Evolutionary conservation across 2,329 filamentous ascomycete species (phyloP).

Genomic region (Pyrenophora teres): DNA sequence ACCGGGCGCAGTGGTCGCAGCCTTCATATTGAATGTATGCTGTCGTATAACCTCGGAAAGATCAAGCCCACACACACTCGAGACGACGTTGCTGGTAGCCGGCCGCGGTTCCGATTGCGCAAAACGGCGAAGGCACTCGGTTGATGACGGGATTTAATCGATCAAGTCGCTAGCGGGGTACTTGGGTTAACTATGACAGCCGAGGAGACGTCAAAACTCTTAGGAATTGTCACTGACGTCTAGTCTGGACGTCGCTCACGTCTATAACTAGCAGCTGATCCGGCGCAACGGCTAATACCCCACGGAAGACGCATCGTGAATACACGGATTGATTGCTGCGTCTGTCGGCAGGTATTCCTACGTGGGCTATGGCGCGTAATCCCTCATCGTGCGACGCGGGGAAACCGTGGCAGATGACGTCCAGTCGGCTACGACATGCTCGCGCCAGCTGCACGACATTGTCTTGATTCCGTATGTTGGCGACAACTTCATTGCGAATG

Average conservation of each 20-base stretch:
- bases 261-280: conserved; percentile 21
- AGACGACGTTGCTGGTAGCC: conserved; percentile 23
- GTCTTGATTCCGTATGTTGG: neutral
- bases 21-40: conserved; percentile 35
- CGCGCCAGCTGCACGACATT: conserved; percentile 1
- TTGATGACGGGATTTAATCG: conserved; percentile 15
- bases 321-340: conserved; percentile 16
- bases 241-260: conserved; percentile 10
- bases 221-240: conserved; percentile 12
- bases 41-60: conserved; percentile 37
- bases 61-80: conserved; percentile 7
- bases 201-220: conserved; percentile 27
- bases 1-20: conserved; percentile 34
- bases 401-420: conserved; percentile 17
- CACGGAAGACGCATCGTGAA: conserved; percentile 4
- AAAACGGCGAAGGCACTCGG: conserved; percentile 17
- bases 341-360: conserved; percentile 14
- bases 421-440: conserved; percentile 1
- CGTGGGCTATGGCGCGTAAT: conserved; percentile 13
- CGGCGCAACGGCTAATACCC: conserved; percentile 21
- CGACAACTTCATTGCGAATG: neutral
- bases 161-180: conserved; percentile 37
- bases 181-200: conserved; percentile 16
- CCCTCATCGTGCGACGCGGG: conserved; percentile 16
- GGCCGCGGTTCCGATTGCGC: conserved; percentile 33